Base-by-base conservation (phyloP, 2,329 filamentous ascomycete genomes). In the Neofusicoccum parvum region DNA sequence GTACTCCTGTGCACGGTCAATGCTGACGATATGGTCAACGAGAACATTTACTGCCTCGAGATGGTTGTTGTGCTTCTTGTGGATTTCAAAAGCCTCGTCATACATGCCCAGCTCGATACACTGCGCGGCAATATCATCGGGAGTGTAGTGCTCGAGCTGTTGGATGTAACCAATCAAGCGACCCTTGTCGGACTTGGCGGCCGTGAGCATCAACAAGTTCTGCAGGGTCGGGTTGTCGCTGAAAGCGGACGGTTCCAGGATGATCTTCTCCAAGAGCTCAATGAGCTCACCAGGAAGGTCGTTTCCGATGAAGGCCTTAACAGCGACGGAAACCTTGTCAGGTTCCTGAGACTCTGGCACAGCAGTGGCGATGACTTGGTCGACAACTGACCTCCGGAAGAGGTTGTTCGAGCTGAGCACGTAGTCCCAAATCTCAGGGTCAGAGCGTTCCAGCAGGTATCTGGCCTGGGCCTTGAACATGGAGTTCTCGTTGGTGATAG, bases 401-500 rank as follows among this genome's bases (percentile, higher is more conserved):
- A 97, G 88, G 80, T 99, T 99, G 86, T 97, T 98, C 72, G 92
- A 89, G 78, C 91, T 97, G 39, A 99, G 86, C 14, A 98, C 95
- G 75, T 97, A 99, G 62, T 86, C 85, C 96, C 96, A 99, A 54
- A 99, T 88, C 78, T 99, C 95, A 2, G 84, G 78, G 74, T 99
- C 95, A 43, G 92, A 90, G 70, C 95, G 90, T 73, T 97, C 94
- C 62, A 99, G 84, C 27, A 99, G 86, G 79, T 99, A 99, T 43
- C 95, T 90, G 66, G 94, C 94, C 80, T 99, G 95, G n/a, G 92
- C 92, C 73, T 94, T 91, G 86, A 97, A 99, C 95, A 99, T 99
- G n/a, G 92, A 90, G 81, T 99, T 99, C 81, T 99, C 96, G 73
- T 98, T 99, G 74, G 95, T 98, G 75, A 99, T 94, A 79, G 91